phyloP scores from a whole-genome alignment of 1,284 basidiomycete species.

The Blastosporella zonata region DNA sequence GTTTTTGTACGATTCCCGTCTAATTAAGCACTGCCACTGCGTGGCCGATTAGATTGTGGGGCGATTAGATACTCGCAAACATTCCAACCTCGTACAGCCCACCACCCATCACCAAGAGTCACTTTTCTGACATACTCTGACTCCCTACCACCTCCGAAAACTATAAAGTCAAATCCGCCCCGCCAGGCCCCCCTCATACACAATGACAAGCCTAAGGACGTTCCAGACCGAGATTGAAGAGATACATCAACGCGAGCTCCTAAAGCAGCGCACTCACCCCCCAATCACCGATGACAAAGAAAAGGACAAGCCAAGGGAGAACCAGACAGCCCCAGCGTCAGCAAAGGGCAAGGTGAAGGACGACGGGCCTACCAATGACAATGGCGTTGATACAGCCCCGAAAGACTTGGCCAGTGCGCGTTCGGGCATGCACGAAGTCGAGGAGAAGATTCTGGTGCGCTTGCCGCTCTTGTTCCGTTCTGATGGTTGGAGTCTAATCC shows the following conservation, averaged over 20 bases:
- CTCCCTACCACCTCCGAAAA: slow-evolving; percentile 11
- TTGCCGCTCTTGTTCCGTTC: background rate
- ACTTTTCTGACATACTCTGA: slow-evolving; percentile 17
- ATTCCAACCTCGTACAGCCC: no score
- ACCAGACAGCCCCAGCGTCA: slow-evolving; percentile 32
- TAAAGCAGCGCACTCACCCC: slow-evolving; percentile 48
- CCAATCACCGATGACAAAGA: slow-evolving; percentile 22
- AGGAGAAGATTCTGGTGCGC: slow-evolving; percentile 59
- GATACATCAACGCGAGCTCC: slow-evolving; percentile 61
- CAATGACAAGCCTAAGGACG: slow-evolving; percentile 61
- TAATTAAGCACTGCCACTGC: slow-evolving; percentile 12
- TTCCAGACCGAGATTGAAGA: slow-evolving; percentile 78
- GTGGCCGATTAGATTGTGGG: slow-evolving; percentile 16
- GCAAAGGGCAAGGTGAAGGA: slow-evolving; percentile 35
- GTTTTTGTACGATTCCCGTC: slow-evolving; percentile 2
- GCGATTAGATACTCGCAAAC: slow-evolving; percentile 11
- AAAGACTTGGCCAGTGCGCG: background rate
- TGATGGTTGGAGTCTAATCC: background rate
- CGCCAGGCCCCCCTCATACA: slow-evolving; percentile 1
- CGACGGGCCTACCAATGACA: slow-evolving; percentile 15
- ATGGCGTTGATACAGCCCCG: slow-evolving; percentile 3
- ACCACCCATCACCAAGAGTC: slow-evolving; percentile 16
- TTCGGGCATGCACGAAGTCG: slow-evolving; percentile 42
- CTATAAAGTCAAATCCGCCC: slow-evolving; percentile 4
- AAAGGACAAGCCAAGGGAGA: slow-evolving; percentile 34